Evolutionary conservation across 139 green algal genomes (phyloP), one percentile per base, ranked within the genome.

Genomic region (Chlamydomonas sp.): DNA sequence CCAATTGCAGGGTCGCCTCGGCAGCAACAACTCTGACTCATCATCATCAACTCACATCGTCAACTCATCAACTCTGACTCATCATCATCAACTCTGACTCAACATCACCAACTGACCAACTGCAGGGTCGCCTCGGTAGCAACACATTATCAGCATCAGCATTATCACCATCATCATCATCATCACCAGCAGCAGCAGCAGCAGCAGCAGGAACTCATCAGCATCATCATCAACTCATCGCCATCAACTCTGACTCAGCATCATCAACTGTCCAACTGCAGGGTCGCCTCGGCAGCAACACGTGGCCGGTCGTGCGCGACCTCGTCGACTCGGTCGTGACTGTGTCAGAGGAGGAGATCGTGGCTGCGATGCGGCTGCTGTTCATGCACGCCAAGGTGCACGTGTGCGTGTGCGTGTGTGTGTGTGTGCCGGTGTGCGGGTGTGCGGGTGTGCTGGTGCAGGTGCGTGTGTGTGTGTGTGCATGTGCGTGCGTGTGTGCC

Each of bases 261-360:
- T 68, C 5, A 28, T 24, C 35, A 6, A 71, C n/a, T 8, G 24
- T 43, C 24, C 6, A 8, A 24, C 60, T 24, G 6, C 71, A n/a
- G 75, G 68, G 62, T 31, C 74, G 75, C 10, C 48, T 95, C 75
- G 90, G 90, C 28, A 67, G 81, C 58, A 78, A 91, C 20, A 96
- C 90, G 1, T 96, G 88, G 88, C 86, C 87, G 16, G 72, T 92
- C 24, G 72, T 96, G 33, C 61, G 81, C 1, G 82, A 91, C 47
- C 35, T 85, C 22, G 90, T 95, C 60, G 86, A 96, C 35, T 79
- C 22, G 0, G 89, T 92, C 31, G 58, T 96, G 35, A 43, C 49
- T 6, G 50, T 81, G n/a, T 58, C 38, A 26, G 90, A 95, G 67
- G 37, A 72, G 8, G 81, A 96, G 36, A 91, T 97, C 6, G 71